These are phyloP conservation scores for Suhomyces panamericanus DNA, from an alignment of 1,139 yeast genomes.

Conservation along the genomic window DNA sequence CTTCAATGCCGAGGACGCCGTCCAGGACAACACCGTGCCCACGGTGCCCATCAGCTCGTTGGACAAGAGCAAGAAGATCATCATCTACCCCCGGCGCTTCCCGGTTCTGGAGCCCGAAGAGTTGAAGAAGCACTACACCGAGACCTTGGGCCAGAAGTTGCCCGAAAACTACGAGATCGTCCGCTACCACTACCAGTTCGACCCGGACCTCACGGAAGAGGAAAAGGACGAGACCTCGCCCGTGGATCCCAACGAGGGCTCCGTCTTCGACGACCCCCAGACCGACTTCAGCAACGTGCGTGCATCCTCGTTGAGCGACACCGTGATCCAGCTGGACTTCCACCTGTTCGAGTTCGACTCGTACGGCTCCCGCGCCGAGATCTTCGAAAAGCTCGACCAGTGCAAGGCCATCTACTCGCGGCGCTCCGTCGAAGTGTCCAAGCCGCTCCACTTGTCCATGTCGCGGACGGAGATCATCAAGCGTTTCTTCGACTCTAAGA, in stretches of 20 bases:
- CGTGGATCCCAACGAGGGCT: constrained; percentile 1
- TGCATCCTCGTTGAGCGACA: neutral
- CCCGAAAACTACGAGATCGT: constrained; percentile 2
- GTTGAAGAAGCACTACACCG: constrained; percentile 6
- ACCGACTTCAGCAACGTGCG: neutral
- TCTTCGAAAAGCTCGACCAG: constrained; percentile 6
- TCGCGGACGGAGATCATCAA: constrained; percentile 11
- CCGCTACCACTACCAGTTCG: constrained; percentile 6
- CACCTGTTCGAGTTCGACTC: constrained; percentile 9
- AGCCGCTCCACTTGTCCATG: constrained; percentile 8
- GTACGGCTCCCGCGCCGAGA: constrained; percentile 9
- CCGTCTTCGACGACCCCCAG: constrained; percentile 1
- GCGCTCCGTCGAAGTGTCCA: constrained; percentile 9
- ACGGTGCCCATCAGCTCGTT: constrained; percentile 1
- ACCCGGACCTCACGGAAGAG: constrained; percentile 1
- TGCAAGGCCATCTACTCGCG: constrained; percentile 9
- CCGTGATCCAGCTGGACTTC: neutral
- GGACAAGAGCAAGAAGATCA: constrained; percentile 7
- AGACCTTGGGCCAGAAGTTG: constrained; percentile 2
- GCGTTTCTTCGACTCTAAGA: constrained; percentile 8
- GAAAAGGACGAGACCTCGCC: constrained; percentile 4
- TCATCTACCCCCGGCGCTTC: constrained; percentile 8
- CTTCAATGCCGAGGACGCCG: constrained; percentile 5
- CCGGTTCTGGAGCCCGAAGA: neutral
- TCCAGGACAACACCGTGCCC: neutral